Base-by-base conservation (phyloP, 345 rosid genomes). In the Citrus inodora region DNA sequence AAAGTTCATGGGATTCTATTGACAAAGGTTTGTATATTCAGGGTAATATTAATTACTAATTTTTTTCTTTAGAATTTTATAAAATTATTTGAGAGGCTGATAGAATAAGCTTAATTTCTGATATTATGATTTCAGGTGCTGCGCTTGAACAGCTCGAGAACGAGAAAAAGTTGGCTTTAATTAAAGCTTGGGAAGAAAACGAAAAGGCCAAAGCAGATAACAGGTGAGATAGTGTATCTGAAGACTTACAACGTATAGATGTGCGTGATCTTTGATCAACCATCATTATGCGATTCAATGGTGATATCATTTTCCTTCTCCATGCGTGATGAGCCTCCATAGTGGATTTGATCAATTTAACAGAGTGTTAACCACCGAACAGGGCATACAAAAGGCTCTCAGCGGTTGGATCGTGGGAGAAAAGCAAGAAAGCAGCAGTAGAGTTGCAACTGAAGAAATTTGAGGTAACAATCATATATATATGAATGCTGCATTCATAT, bases 121-220 rank as follows among this genome's bases (percentile, higher is more conserved):
- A 38, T 53, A 33, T 64, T 60, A 25, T 63, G 38, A 21, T 67
- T 76, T 75, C 84, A 91, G 95, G 85, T 65, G 46, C 74, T 32
- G 87, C 75, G 19, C 85, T 93, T 80, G 88, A 86, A 58, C 75
- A 81, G 75, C 80, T 91, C 60, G 93, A 83, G 80, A 79, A 81
- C 11, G 93, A 95, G 80, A 92, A 93, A 83, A 88, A 82, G 65
- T 74, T 74, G 79, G 91, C 98, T 35, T 86, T 92, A 68, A 79
- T 92, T 59, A 85, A 85, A 76, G 98, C 95, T 70, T 95, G 98
- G 98, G 92, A 91, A 75, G 98, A 92, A 82, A 92, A 87, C 73
- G 95, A 92, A 73, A 92, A 93, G 82, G 93, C 93, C 37, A 95
- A 90, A 87, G 85, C 86, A 14, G 94, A 93, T 51, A 91, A 88